Evolutionary conservation across 768 basidiomycete genomes (phyloP).

Genomic region (Leccinellum albellum): DNA sequence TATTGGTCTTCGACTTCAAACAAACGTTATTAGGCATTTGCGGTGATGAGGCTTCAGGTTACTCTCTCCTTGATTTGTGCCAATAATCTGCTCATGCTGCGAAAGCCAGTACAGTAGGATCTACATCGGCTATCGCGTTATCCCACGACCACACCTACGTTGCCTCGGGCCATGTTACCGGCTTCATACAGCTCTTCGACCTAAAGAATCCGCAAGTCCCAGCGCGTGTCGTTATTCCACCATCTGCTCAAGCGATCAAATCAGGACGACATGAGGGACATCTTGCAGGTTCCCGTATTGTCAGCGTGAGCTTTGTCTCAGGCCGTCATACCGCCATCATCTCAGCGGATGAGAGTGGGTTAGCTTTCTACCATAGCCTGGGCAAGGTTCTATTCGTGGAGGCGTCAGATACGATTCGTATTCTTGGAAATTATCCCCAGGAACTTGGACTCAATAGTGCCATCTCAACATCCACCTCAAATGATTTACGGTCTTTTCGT

Average conservation of each 20-base stretch:
- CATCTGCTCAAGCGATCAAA: constrained; percentile 60
- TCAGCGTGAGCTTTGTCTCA: constrained; percentile 82
- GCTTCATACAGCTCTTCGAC: constrained; percentile 84
- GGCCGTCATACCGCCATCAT: constrained; percentile 91
- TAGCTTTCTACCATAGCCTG: constrained; percentile 92
- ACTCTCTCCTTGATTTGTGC: constrained; percentile 12
- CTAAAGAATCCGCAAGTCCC: constrained; percentile 65
- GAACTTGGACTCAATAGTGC: constrained; percentile 19
- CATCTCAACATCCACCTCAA: constrained; percentile 14
- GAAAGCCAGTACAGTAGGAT: constrained; percentile 58
- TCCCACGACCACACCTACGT: constrained; percentile 94
- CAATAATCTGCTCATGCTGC: constrained; percentile 17
- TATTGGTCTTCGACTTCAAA: constrained; percentile 86
- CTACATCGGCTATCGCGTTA: constrained; percentile 85
- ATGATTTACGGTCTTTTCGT: constrained; percentile 31
- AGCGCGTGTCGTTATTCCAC: constrained; percentile 68
- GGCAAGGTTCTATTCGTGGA: constrained; percentile 95
- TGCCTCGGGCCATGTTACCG: constrained; percentile 81
- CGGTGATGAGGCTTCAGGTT: constrained; percentile 66
- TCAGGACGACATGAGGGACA: constrained; percentile 86
- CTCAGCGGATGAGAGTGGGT: constrained; percentile 83
- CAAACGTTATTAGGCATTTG: constrained; percentile 81
- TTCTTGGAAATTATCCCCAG: constrained; percentile 87
- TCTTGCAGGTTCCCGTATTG: constrained; percentile 71
- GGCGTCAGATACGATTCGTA: constrained; percentile 88